A percentile compares a stretch with the other conserved stretches of the same genome.
phyloP scores from a whole-genome alignment of 805 yeast genomes.

The Metschnikowia santaceciliae region DNA sequence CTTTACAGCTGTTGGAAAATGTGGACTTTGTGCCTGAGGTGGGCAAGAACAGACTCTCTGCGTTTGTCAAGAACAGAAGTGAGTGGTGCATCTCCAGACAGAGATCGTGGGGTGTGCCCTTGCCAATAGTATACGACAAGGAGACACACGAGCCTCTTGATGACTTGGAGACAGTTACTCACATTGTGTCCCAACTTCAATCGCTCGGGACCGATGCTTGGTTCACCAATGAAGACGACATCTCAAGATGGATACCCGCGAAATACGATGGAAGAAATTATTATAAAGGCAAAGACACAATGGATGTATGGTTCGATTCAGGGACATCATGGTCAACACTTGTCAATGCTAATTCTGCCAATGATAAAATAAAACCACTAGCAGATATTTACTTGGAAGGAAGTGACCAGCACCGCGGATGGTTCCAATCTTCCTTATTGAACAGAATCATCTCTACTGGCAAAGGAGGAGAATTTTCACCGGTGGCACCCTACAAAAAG shows the following conservation, averaged over 20 bases:
- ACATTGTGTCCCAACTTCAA: slow-evolving; percentile 54
- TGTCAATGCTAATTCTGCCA: slow-evolving; percentile 26
- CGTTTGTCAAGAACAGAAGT: slow-evolving; percentile 71
- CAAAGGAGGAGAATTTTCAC: slow-evolving; percentile 36
- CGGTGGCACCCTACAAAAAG: slow-evolving; percentile 58
- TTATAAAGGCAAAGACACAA: slow-evolving; percentile 76
- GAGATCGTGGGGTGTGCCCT: slow-evolving; percentile 97
- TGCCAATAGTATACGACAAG: slow-evolving; percentile 69
- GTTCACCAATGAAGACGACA: slow-evolving; percentile 57
- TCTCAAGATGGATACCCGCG: slow-evolving; percentile 73
- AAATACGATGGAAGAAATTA: slow-evolving; percentile 42
- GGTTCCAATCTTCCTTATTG: slow-evolving; percentile 94
- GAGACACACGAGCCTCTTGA: slow-evolving; percentile 62
- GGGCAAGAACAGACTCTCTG: slow-evolving; percentile 65
- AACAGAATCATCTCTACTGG: slow-evolving; percentile 60
- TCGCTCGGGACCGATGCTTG: slow-evolving; percentile 70
- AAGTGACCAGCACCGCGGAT: slow-evolving; percentile 97
- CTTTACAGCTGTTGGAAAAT: slow-evolving; percentile 52
- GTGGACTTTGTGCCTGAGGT: slow-evolving; percentile 73
- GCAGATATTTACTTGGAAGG: slow-evolving; percentile 94
- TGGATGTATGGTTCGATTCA: slow-evolving; percentile 99
- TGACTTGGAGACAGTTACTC: slow-evolving; percentile 50
- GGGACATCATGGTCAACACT: slow-evolving; percentile 87
- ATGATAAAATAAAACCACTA: slow-evolving; percentile 16
- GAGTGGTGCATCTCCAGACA: slow-evolving; percentile 99